Evolutionary conservation across 805 yeast genomes (phyloP), one percentile per base, ranked within the genome.

Genomic region (Cyberlindnera nakhonratchasimensis): DNA sequence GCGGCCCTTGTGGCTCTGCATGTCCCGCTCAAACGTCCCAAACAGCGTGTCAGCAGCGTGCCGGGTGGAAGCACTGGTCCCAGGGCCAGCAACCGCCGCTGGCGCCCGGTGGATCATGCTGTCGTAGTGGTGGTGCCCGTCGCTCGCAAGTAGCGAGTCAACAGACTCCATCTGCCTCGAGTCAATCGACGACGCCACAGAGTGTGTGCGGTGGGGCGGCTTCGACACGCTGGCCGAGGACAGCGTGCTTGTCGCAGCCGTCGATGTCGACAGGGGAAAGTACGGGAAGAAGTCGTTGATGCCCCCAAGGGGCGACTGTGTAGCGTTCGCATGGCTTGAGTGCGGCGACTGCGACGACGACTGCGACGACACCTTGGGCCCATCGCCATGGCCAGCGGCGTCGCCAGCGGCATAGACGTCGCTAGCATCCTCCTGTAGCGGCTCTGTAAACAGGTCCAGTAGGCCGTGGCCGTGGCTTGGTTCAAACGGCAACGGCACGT

Each of bases 381-480:
- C 29, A 12, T n/a, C n/a, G n/a, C n/a, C n/a, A n/a, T n/a, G n/a
- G n/a, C n/a, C n/a, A n/a, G n/a, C n/a, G n/a, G n/a, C n/a, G n/a
- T n/a, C n/a, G n/a, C n/a, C n/a, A n/a, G n/a, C n/a, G n/a, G n/a
- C n/a, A n/a, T n/a, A n/a, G n/a, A n/a, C n/a, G n/a, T n/a, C n/a
- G n/a, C n/a, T n/a, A n/a, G n/a, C n/a, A n/a, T n/a, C n/a, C 13
- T 12, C 14, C 16, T 26, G 29, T 14, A 10, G 29, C 13, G 20
- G 40, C 37, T 45, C 44, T 8, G 48, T 19, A 33, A 70, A 66
- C 42, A 67, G 55, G 46, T 71, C 76, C 34, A 71, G 46, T 16
- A 69, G 54, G 1, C 75, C 75, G 42, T 58, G 63, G 6, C 64
- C 59, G 1, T 58, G 63, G 6, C 64, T 58, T 1, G 64, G 54